phyloP scores from a whole-genome alignment of 305 asterid genomes.

The Rubia balearica region DNA sequence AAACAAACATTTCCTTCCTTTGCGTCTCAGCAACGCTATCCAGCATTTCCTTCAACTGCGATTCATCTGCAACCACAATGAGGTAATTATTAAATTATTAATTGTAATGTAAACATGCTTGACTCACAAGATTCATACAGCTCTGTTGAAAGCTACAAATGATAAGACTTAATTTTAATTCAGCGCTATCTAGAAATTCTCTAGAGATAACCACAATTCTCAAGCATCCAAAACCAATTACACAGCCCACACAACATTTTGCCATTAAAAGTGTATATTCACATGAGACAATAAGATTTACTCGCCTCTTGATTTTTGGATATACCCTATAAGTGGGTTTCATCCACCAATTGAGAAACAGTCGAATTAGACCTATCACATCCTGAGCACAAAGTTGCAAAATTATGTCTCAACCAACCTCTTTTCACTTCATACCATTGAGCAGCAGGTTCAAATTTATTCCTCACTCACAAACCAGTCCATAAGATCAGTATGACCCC shows the following conservation, averaged over 20 bases:
- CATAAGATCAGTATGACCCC: conserved; percentile 5
- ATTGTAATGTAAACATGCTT: no score
- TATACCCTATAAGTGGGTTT: conserved; percentile 36
- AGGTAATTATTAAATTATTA: no score
- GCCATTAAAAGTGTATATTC: background rate
- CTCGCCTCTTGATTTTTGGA: conserved; percentile 66
- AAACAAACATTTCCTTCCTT: conserved; percentile 12
- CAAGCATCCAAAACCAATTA: no score
- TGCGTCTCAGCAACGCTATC: conserved; percentile 4
- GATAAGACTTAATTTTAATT: no score
- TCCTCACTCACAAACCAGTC: conserved; percentile 17
- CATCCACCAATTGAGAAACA: conserved; percentile 63
- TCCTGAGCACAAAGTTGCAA: conserved; percentile 2
- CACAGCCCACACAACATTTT: background rate
- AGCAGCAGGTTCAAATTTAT: conserved; percentile 22
- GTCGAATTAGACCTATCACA: conserved; percentile 44
- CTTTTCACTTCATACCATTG: conserved; percentile 20
- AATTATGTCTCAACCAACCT: conserved; percentile 17
- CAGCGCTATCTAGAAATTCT: no score
- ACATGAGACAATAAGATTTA: background rate
- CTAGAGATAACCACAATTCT: no score
- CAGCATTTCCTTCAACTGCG: conserved; percentile 20
- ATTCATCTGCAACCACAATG: conserved; percentile 5
- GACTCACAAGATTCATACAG: background rate
- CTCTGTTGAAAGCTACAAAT: background rate